phyloP scores from a whole-genome alignment of 768 basidiomycete species.

The Rhodosporidiobolus sp. region DNA sequence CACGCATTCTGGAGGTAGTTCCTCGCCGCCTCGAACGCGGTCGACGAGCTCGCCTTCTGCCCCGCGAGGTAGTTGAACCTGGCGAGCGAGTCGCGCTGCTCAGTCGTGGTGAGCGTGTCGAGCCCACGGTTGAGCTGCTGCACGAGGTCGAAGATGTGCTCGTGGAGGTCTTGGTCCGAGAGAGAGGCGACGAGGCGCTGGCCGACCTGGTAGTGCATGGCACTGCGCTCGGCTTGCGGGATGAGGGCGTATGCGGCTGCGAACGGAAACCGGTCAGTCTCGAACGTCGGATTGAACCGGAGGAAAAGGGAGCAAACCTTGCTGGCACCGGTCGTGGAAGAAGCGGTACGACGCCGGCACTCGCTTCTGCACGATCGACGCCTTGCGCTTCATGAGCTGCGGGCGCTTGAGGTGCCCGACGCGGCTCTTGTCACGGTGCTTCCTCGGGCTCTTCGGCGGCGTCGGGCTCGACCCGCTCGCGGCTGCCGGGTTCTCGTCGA shows the following conservation, averaged over 20 bases:
- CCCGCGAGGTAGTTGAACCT: conserved; percentile 31
- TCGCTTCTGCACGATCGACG: conserved; percentile 11
- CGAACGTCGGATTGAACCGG: too few relatives aligned
- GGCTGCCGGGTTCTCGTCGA: not conserved
- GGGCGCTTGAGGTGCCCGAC: not conserved
- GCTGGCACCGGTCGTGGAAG: conserved; percentile 40
- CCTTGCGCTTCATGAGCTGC: not conserved
- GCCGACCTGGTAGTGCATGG: conserved; percentile 30
- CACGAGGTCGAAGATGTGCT: conserved; percentile 36
- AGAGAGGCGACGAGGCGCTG: conserved; percentile 11
- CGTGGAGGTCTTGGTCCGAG: conserved; percentile 2
- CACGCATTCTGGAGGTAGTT: conserved; percentile 21
- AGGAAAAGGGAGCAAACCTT: conserved; percentile 6
- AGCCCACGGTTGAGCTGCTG: conserved; percentile 37
- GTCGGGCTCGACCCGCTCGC: not conserved
- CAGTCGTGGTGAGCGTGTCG: conserved; percentile 10
- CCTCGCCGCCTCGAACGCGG: conserved; percentile 35
- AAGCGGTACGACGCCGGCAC: conserved; percentile 19
- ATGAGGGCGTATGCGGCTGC: conserved; percentile 36
- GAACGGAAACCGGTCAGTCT: not conserved
- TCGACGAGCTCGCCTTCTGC: conserved; percentile 15
- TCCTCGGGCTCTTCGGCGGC: not conserved
- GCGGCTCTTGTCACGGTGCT: too few relatives aligned
- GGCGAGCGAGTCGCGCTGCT: conserved; percentile 26
- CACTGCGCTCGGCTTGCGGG: not conserved